Evolutionary conservation across 495 filamentous ascomycete species (phyloP), one percentile per base, ranked within the genome.

Genomic region (Penicillium malachiteum): DNA sequence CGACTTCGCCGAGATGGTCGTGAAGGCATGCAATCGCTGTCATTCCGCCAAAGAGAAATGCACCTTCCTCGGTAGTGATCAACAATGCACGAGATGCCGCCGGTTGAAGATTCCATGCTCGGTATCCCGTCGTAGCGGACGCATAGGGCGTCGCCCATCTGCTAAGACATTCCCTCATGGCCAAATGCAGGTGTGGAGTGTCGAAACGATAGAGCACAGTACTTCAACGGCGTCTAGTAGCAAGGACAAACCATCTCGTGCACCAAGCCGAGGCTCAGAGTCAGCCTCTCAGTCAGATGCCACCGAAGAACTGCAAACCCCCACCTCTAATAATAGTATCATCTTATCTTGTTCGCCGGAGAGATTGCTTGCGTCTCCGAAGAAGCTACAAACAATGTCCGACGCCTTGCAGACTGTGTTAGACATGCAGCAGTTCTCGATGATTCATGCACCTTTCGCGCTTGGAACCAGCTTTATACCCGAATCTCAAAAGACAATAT

Each of bases 1-100:
- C 17, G 3, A 33, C 48, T 38, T n/a, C 8, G 17, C 11, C 7
- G 13, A 50, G 53, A 52, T 69, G 66, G 56, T 54, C 18, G 49
- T 60, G 44, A 67, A 53, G 54, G 60, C 61, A 48, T 69, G 66
- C 54, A 58, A 67, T 42, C 58, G 57, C 40, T 69, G 64, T 58
- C 57, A 59, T 38, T 39, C 35, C 45, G 63, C 48, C 50, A 60
- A 67, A 55, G 66, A 67, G 46, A 66, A 64, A 52, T 62, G 61
- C 60, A 52, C 52, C 10, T 57, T 63, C 46, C 43, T 52, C 12
- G 55, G 49, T 26, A 56, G 52, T 47, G 47, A 55, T 44, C 58
- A 63, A 18, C 50, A 58, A 40, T 69, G 66, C 61, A 48, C 54
- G n/a, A 44, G 64, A 57, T 69, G 66, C 48, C 56, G 48, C 13